Evolutionary conservation across 1,139 yeast genomes (phyloP).

Genomic region (Candida labiduridarum): DNA sequence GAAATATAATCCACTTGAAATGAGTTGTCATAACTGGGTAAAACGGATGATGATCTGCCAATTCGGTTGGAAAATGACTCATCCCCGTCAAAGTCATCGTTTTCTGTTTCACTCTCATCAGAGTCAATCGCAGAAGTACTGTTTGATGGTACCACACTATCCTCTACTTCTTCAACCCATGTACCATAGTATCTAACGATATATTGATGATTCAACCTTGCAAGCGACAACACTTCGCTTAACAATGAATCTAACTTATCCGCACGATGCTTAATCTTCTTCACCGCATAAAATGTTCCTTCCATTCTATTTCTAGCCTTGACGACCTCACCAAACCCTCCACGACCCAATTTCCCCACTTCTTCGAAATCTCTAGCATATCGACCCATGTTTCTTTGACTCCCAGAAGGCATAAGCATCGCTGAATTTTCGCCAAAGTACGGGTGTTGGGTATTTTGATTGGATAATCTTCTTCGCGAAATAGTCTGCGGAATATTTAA

Average conservation of each 20-base stretch:
- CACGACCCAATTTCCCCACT: slow-evolving; percentile 87
- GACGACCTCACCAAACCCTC: slow-evolving; percentile 97
- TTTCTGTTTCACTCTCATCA: slow-evolving; percentile 13
- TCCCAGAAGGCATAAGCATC: slow-evolving; percentile 5
- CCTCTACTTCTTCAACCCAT: slow-evolving; percentile 80
- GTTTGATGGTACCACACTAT: slow-evolving; percentile 8
- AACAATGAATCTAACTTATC: slow-evolving; percentile 78
- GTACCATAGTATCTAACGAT: slow-evolving; percentile 96
- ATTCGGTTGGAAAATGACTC: slow-evolving; percentile 10
- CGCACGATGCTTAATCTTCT: slow-evolving; percentile 83
- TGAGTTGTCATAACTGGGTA: slow-evolving; percentile 35
- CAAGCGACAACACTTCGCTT: slow-evolving; percentile 88
- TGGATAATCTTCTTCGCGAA: slow-evolving; percentile 21
- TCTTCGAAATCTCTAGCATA: slow-evolving; percentile 83
- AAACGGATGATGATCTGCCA: slow-evolving; percentile 32
- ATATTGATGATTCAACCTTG: slow-evolving; percentile 90
- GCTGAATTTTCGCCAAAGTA: slow-evolving; percentile 8
- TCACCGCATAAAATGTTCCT: slow-evolving; percentile 93
- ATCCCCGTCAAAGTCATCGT: slow-evolving; percentile 13
- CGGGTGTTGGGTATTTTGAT: slow-evolving; percentile 17
- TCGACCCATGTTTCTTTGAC: slow-evolving; percentile 27
- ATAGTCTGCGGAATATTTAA: slow-evolving; percentile 4
- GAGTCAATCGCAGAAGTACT: slow-evolving; percentile 4
- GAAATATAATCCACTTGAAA: slow-evolving; percentile 67
- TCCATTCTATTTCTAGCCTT: slow-evolving; percentile 91